Percentiles rank a stretch among this genome's conserved stretches.
Evolutionary conservation across 805 yeast species (phyloP).

Genomic region (Jamesozyma hellenica): DNA sequence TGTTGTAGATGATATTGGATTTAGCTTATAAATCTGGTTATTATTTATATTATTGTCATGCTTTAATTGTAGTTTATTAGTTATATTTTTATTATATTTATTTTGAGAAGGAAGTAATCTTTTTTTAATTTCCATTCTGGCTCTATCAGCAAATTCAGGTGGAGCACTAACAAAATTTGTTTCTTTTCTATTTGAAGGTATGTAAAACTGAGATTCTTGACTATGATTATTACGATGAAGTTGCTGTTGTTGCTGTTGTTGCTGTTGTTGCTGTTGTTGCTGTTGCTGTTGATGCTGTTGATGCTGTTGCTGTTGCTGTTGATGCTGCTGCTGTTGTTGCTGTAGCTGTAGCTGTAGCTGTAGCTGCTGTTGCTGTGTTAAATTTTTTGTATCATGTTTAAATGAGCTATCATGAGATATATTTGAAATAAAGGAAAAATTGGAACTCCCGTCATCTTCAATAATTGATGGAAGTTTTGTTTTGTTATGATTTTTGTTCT

Average conservation of each 20-base stretch:
- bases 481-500: background rate
- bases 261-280: background rate
- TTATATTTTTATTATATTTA: too few relatives aligned
- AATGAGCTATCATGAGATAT: too few relatives aligned
- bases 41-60: background rate
- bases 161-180: constrained; percentile 28
- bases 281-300: background rate
- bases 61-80: too few relatives aligned
- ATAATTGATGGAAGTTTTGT: background rate
- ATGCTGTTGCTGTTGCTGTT: constrained; percentile 3
- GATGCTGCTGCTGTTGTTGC: background rate
- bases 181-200: constrained; percentile 5
- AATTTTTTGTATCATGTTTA: too few relatives aligned
- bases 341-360: background rate
- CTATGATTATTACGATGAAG: constrained; percentile 1
- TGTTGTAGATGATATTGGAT: background rate
- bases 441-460: background rate
- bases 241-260: constrained; percentile 3
- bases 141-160: constrained; percentile 28
- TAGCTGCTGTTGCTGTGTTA: background rate
- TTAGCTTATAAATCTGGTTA: background rate
- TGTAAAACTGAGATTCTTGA: too few relatives aligned
- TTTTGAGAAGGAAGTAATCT: constrained; percentile 13
- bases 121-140: constrained; percentile 28
- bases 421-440: too few relatives aligned